These are phyloP conservation scores for Rugiboletus extremiorientalis DNA, from an alignment of 1,284 basidiomycete genomes.

Conservation along the genomic window DNA sequence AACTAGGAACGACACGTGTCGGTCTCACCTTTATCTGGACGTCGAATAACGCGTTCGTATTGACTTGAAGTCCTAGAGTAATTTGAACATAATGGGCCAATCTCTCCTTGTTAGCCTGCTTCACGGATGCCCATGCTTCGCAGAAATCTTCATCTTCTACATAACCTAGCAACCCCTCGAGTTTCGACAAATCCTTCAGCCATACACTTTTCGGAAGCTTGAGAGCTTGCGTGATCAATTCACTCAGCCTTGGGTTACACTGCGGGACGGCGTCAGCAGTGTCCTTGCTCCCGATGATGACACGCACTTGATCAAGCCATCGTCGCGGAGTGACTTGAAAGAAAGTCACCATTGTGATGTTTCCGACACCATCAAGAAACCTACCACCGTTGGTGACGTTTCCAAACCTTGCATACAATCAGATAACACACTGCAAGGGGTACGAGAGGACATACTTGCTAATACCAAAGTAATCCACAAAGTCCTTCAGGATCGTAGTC, in stretches of 20 bases:
- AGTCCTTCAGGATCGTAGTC: slow-evolving; percentile 88
- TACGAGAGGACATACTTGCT: slow-evolving; percentile 56
- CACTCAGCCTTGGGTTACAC: slow-evolving; percentile 86
- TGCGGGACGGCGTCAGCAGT: slow-evolving; percentile 31
- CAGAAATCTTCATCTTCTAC: slow-evolving; percentile 75
- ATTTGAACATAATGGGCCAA: slow-evolving; percentile 76
- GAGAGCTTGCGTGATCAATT: slow-evolving; percentile 81
- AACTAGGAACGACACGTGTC: neutral
- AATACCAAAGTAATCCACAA: slow-evolving; percentile 80
- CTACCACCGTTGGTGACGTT: slow-evolving; percentile 86
- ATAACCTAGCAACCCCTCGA: slow-evolving; percentile 66
- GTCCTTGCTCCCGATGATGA: neutral
- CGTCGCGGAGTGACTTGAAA: slow-evolving; percentile 73
- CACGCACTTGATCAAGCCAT: slow-evolving; percentile 77
- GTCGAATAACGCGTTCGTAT: slow-evolving; percentile 85
- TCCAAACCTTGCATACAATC: slow-evolving; percentile 50
- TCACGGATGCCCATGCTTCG: slow-evolving; percentile 78
- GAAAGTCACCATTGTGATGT: slow-evolving; percentile 2
- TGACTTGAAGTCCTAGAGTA: slow-evolving; percentile 73
- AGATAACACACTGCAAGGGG: slow-evolving; percentile 4
- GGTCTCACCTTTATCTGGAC: slow-evolving; percentile 81
- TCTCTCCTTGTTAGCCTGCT: slow-evolving; percentile 85
- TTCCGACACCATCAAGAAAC: slow-evolving; percentile 34
- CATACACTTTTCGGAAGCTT: slow-evolving; percentile 71
- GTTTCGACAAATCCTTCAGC: slow-evolving; percentile 76